Evolutionary conservation across 345 rosid species (phyloP).

Genomic region (Sonneratia alba): DNA sequence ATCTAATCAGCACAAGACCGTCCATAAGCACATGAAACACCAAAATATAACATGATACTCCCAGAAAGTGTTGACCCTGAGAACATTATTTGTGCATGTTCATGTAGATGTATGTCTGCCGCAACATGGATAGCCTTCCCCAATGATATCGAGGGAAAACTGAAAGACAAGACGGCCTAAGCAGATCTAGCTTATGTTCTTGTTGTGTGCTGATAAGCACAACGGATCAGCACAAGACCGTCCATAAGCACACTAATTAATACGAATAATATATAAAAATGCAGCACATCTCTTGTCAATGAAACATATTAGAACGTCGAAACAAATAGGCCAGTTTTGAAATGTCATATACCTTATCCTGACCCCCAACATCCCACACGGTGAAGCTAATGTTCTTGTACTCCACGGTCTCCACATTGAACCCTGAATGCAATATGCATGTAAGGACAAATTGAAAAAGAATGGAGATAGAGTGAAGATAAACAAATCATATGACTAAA

Average conservation of each 20-base stretch:
- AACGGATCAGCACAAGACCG: slow-evolving; percentile 19
- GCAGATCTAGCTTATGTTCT: slow-evolving; percentile 14
- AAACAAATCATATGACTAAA: neutral
- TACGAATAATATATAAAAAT: neutral
- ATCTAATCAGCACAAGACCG: slow-evolving; percentile 19
- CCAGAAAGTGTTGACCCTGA: neutral
- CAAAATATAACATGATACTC: neutral
- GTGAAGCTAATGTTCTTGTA: slow-evolving; percentile 75
- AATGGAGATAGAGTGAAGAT: neutral
- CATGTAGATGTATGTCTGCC: neutral
- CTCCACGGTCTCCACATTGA: slow-evolving; percentile 72
- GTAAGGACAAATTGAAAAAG: neutral
- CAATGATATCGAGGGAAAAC: neutral
- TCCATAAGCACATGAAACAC: slow-evolving; percentile 6
- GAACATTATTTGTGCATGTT: neutral
- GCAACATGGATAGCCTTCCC: slow-evolving; percentile 2
- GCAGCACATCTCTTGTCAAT: neutral
- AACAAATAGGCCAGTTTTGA: neutral
- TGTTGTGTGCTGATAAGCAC: slow-evolving; percentile 16
- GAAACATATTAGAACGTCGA: neutral
- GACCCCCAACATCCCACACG: slow-evolving; percentile 80
- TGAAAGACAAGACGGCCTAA: slow-evolving; percentile 2
- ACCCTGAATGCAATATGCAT: slow-evolving; percentile 21
- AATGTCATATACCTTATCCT: slow-evolving; percentile 43
- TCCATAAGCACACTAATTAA: slow-evolving; percentile 17